phyloP scores from a whole-genome alignment of 768 basidiomycete genomes.

The Boletus pseudopeckii region DNA sequence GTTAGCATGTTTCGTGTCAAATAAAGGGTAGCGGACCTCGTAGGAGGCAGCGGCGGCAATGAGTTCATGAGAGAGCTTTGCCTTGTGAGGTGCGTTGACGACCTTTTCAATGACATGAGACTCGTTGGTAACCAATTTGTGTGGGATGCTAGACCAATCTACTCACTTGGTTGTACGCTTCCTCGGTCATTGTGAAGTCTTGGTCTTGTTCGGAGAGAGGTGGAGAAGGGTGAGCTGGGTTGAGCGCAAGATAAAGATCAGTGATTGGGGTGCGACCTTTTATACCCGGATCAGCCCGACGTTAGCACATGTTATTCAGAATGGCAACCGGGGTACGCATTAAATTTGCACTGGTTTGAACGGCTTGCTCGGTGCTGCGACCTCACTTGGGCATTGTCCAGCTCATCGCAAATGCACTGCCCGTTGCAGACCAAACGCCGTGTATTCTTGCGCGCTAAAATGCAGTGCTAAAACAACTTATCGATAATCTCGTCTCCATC shows the following conservation, averaged over 20 bases:
- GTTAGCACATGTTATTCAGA: background rate
- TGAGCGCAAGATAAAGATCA: constrained; percentile 10
- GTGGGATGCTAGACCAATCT: background rate
- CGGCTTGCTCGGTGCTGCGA: background rate
- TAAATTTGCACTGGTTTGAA: constrained; percentile 6
- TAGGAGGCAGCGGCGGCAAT: constrained; percentile 65
- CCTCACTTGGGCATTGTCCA: background rate
- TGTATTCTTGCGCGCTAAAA: no score
- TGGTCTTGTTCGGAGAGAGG: background rate
- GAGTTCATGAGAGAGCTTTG: constrained; percentile 60
- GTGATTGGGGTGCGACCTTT: background rate
- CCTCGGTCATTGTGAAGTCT: constrained; percentile 11
- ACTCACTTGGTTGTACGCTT: constrained; percentile 22
- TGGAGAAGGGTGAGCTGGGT: background rate
- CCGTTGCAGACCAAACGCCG: background rate
- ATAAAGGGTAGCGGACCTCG: constrained; percentile 39
- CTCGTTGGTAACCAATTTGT: background rate
- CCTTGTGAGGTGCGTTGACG: constrained; percentile 49
- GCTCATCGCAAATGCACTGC: background rate
- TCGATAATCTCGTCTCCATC: background rate
- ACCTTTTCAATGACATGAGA: constrained; percentile 37
- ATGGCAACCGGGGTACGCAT: background rate
- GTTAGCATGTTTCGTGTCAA: background rate
- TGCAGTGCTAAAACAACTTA: background rate
- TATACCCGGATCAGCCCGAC: constrained; percentile 9